Conservation (phyloP, 805 yeast species). For the Zygosaccharomyces siamensis region DNA sequence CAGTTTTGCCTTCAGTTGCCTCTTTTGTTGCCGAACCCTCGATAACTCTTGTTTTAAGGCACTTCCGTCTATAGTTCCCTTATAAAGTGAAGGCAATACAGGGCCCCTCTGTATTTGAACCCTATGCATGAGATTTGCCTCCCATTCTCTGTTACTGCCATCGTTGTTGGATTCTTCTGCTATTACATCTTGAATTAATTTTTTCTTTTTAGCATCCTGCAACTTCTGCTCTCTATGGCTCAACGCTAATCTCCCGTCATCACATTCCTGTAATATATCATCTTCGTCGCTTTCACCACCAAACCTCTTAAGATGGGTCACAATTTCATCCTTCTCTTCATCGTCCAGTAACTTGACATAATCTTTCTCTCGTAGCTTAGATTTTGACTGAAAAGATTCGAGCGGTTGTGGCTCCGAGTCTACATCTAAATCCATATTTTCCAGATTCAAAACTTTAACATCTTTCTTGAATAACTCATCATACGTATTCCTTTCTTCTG, state of each 20-base stretch:
- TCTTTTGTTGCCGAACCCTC: conserved; percentile 6
- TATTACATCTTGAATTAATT: conserved; percentile 23
- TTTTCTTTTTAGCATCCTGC: conserved; percentile 13
- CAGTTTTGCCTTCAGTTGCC: conserved; percentile 12
- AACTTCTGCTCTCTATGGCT: conserved; percentile 15
- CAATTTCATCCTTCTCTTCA: conserved; percentile 27
- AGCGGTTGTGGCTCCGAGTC: neutral
- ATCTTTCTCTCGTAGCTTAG: conserved; percentile 19
- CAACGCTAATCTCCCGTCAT: conserved; percentile 29
- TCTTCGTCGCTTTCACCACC: conserved; percentile 19
- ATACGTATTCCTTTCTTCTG: neutral
- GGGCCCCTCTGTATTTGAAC: conserved; percentile 3
- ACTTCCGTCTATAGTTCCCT: neutral
- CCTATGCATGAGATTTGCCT: conserved; percentile 15
- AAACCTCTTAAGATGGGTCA: conserved; percentile 19
- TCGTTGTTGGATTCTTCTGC: conserved; percentile 4
- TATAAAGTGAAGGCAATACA: neutral
- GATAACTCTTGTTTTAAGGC: conserved; percentile 2
- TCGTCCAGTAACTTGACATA: conserved; percentile 26
- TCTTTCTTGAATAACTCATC: conserved; percentile 8
- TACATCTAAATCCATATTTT: conserved; percentile 14
- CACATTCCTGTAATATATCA: conserved; percentile 15
- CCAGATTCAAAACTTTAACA: conserved; percentile 18
- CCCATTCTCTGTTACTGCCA: conserved; percentile 14
- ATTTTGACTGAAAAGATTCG: conserved; percentile 7